These are phyloP conservation scores for Geum urbanum DNA, from an alignment of 306 rosid species.

Conservation along the genomic window DNA sequence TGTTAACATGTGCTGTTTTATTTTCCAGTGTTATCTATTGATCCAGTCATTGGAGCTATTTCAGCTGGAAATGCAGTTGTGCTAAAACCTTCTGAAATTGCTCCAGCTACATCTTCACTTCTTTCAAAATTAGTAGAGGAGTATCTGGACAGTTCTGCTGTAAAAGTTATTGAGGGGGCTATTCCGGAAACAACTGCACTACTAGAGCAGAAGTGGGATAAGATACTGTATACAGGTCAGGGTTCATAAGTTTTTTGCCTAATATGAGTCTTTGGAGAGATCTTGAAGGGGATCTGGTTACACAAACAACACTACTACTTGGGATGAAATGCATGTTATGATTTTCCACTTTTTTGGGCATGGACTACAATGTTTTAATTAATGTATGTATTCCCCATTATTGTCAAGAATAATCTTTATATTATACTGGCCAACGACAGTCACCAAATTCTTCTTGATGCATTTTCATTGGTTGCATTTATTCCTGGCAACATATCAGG, in stretches of 20 bases:
- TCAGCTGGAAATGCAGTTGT: slow-evolving; percentile 73
- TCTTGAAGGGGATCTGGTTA: neutral
- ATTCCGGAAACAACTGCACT: slow-evolving; percentile 71
- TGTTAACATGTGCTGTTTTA: neutral
- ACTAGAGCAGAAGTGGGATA: slow-evolving; percentile 81
- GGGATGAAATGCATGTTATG: neutral
- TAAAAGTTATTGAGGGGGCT: slow-evolving; percentile 78
- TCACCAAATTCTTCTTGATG: too few species aligned
- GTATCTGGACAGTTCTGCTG: slow-evolving; percentile 59
- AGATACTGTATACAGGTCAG: slow-evolving; percentile 75
- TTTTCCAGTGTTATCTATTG: slow-evolving; percentile 61
- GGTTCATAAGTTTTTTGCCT: neutral
- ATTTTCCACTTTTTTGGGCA: neutral
- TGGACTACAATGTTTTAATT: too few species aligned
- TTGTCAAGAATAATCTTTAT: too few species aligned
- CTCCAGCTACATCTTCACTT: slow-evolving; percentile 64
- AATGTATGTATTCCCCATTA: too few species aligned
- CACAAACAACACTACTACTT: neutral
- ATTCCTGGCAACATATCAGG: neutral
- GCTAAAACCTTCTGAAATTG: slow-evolving; percentile 73
- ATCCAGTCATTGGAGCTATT: slow-evolving; percentile 84
- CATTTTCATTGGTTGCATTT: too few species aligned
- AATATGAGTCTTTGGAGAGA: neutral
- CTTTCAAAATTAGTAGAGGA: slow-evolving; percentile 41
- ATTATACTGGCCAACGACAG: too few species aligned